Conservation (phyloP, 257 asterid genomes). For the Ligustrum vulgare region DNA sequence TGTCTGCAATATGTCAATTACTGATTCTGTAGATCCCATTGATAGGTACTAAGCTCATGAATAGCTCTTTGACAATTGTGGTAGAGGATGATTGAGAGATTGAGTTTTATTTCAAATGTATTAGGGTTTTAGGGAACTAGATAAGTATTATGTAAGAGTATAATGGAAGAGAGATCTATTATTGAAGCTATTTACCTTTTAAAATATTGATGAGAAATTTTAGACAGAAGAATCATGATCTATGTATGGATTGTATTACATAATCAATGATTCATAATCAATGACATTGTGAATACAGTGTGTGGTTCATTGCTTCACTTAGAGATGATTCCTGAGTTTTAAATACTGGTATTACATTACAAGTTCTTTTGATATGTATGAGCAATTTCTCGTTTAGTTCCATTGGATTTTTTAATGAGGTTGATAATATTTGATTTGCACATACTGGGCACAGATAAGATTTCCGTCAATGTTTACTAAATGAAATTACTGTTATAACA, state of each 20-base stretch:
- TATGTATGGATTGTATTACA: not conserved
- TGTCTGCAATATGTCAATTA: no score
- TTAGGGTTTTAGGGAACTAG: not conserved
- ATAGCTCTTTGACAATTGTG: no score
- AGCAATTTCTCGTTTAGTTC: no score
- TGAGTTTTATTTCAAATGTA: not conserved
- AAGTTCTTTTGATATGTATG: not conserved
- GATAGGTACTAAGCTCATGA: no score
- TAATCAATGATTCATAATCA: not conserved
- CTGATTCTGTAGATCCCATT: no score
- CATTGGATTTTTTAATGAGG: not conserved
- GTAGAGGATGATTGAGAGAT: not conserved
- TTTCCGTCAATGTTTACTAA: not conserved
- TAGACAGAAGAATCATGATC: not conserved
- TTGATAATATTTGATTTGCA: constrained; percentile 14
- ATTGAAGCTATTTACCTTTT: not conserved
- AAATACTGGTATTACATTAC: no score
- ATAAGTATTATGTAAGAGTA: not conserved
- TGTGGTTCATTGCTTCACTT: not conserved
- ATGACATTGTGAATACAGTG: not conserved
- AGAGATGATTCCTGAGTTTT: not conserved
- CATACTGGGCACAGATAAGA: not conserved
- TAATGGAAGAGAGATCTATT: not conserved
- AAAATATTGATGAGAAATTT: not conserved
- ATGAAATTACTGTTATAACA: not conserved